phyloP scores from a whole-genome alignment of 164 flowering plant genomes.

The Aristolochia californica region DNA sequence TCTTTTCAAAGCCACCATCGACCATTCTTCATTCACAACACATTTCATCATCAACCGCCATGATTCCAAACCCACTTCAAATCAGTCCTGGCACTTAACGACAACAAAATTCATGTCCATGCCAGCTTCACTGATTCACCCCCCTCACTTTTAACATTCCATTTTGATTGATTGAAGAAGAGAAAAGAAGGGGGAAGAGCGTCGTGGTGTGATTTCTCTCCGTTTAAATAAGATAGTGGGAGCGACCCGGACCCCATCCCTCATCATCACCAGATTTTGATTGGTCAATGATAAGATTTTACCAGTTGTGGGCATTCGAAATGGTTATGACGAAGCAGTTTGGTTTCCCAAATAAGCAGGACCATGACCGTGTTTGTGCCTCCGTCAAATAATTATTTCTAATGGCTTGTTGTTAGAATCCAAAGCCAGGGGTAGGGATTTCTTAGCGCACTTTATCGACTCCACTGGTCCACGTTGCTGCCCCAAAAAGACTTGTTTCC shows the following conservation, averaged over 20 bases:
- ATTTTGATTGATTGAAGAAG: too few relatives aligned
- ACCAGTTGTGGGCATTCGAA: neutral
- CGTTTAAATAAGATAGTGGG: neutral
- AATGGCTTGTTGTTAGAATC: conserved; percentile 31
- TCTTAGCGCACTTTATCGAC: neutral
- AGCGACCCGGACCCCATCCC: neutral
- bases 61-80: too few relatives aligned
- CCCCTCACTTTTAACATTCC: too few relatives aligned
- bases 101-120: too few relatives aligned
- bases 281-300: neutral
- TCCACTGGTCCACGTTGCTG: neutral
- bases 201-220: neutral
- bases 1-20: too few relatives aligned
- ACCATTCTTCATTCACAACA: too few relatives aligned
- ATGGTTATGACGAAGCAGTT: neutral
- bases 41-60: too few relatives aligned
- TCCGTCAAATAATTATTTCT: neutral
- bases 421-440: conserved; percentile 22
- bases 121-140: too few relatives aligned
- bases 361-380: neutral
- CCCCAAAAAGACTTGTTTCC: neutral
- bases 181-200: too few relatives aligned
- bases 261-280: too few relatives aligned
- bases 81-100: too few relatives aligned
- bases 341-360: neutral